These are phyloP conservation scores for Volvox reticuliferus DNA, from an alignment of 139 green algal genomes.

Conservation along the genomic window DNA sequence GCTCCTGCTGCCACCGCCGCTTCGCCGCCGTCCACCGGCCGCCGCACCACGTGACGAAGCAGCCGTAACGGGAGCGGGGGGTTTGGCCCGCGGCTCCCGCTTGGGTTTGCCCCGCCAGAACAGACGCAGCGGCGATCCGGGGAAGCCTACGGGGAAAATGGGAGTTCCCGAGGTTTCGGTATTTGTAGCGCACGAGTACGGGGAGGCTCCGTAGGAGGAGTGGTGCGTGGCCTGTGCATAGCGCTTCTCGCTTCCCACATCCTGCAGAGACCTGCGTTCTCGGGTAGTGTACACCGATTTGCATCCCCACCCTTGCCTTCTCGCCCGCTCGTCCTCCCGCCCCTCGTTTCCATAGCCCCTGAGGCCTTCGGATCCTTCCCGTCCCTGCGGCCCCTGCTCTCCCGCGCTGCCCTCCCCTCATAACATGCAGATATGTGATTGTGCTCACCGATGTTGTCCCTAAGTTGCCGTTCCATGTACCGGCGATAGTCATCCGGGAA, in stretches of 20 bases:
- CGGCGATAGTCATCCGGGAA: constrained; percentile 93
- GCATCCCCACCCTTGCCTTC: no score
- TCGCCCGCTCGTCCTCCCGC: no score
- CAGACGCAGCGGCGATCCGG: constrained; percentile 88
- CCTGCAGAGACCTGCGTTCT: no score
- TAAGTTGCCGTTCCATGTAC: constrained; percentile 84
- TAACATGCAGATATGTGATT: no score
- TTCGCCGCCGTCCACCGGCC: not conserved
- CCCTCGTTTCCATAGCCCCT: not conserved
- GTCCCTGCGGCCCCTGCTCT: not conserved
- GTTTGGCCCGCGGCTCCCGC: constrained; percentile 23
- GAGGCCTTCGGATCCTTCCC: not conserved
- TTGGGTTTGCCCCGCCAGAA: constrained; percentile 85
- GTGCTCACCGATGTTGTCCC: constrained; percentile 78
- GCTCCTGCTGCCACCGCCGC: not conserved
- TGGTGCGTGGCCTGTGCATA: no score
- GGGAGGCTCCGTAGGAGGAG: no score
- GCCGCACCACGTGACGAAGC: not conserved
- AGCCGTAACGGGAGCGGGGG: not conserved
- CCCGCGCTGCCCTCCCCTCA: not conserved
- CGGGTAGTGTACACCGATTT: no score
- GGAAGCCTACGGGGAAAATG: constrained; percentile 69
- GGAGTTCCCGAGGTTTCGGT: no score
- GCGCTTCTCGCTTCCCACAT: no score
- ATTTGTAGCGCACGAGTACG: no score